Evolutionary conservation across 345 rosid species (phyloP).

Genomic region (Anastatica hierochuntica): DNA sequence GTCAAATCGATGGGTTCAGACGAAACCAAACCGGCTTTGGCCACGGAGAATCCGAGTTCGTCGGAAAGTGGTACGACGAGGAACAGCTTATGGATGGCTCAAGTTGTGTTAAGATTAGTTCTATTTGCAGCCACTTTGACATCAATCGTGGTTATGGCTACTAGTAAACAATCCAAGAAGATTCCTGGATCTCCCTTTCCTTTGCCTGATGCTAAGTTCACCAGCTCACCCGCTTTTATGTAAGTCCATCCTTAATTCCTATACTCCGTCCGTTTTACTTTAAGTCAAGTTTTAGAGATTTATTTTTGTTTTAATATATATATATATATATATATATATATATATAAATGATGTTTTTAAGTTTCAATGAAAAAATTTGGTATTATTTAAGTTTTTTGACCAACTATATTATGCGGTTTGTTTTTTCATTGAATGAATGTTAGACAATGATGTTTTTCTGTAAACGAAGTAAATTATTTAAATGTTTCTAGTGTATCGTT

Average conservation of each 20-base stretch:
- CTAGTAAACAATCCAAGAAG: conserved; percentile 41
- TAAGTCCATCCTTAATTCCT: conserved; percentile 34
- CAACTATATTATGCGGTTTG: too few species aligned
- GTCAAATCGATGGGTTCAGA: conserved; percentile 22
- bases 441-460: too few species aligned
- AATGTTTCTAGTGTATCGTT: too few species aligned
- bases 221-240: conserved; percentile 66
- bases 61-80: conserved; percentile 1
- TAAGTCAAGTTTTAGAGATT: too few species aligned
- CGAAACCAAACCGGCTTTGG: conserved; percentile 14
- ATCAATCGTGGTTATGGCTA: conserved; percentile 46
- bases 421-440: too few species aligned
- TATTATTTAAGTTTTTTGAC: too few species aligned
- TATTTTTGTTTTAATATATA: not conserved
- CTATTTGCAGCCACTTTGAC: conserved; percentile 46
- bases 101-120: conserved; percentile 43
- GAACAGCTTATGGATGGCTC: conserved; percentile 17
- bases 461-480: too few species aligned
- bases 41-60: conserved; percentile 9
- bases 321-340: too few species aligned
- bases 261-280: too few species aligned
- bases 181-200: conserved; percentile 18
- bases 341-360: too few species aligned
- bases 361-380: too few species aligned
- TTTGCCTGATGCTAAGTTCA: conserved; percentile 42